phyloP scores from a whole-genome alignment of 2,329 filamentous ascomycete species.

The Aspergillus aculeatus region DNA sequence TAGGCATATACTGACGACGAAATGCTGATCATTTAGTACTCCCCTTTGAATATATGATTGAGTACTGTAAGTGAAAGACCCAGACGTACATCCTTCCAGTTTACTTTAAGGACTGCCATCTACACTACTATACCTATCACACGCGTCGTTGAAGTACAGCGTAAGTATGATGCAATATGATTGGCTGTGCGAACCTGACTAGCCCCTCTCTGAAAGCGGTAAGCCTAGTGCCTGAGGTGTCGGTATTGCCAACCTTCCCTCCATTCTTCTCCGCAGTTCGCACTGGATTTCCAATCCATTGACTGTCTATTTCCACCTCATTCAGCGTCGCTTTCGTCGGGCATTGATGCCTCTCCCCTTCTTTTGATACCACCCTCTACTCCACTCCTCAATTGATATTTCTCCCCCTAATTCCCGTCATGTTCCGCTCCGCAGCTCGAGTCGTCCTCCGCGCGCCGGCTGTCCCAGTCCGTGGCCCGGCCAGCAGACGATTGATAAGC shows the following conservation, averaged over 20 bases:
- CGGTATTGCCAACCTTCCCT: background rate
- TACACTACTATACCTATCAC: too few species aligned
- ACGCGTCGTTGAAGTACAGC: background rate
- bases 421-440: constrained; percentile 55
- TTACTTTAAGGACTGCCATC: too few species aligned
- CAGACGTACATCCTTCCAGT: too few species aligned
- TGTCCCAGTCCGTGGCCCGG: constrained; percentile 32
- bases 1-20: too few species aligned
- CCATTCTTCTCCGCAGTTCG: background rate
- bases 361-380: constrained; percentile 6
- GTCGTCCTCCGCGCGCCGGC: constrained; percentile 41
- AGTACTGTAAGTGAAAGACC: too few species aligned
- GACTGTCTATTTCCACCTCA: background rate
- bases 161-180: background rate
- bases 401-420: constrained; percentile 27
- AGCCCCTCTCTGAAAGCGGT: background rate
- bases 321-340: background rate
- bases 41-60: too few species aligned
- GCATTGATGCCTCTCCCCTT: constrained; percentile 6
- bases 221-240: background rate
- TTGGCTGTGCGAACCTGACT: background rate
- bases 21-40: too few species aligned
- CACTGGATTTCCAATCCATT: background rate
- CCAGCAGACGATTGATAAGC: constrained; percentile 53
- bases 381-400: background rate